A percentile compares a stretch with the other conserved stretches of the same genome.
phyloP scores from a whole-genome alignment of 2,329 filamentous ascomycete species.

The Ophiostoma sp. region DNA sequence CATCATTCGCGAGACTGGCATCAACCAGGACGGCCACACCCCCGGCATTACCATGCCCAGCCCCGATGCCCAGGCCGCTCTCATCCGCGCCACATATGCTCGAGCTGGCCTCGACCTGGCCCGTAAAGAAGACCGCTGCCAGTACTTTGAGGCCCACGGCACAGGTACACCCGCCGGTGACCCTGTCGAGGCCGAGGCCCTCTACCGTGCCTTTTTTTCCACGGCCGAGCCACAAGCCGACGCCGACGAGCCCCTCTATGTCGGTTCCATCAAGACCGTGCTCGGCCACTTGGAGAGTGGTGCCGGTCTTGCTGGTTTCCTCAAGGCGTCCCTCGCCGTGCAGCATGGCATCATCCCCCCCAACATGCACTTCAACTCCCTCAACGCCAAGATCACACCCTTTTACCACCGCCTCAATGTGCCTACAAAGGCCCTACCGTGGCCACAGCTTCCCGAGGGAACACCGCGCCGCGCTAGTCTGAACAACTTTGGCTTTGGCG shows the following conservation, averaged over 20 bases:
- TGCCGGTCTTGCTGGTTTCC: slow-evolving; percentile 44
- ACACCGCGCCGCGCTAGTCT: slow-evolving; percentile 40
- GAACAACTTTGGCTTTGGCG: slow-evolving; percentile 44
- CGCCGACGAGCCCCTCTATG: slow-evolving; percentile 29
- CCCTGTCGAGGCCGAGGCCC: slow-evolving; percentile 40
- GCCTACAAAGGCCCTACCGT: slow-evolving; percentile 32
- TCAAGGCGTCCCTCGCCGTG: slow-evolving; percentile 42
- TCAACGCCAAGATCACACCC: slow-evolving; percentile 39
- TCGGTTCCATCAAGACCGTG: slow-evolving; percentile 42
- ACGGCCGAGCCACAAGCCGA: background rate
- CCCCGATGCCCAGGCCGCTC: slow-evolving; percentile 38
- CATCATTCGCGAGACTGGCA: slow-evolving; percentile 44
- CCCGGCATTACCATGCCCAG: slow-evolving; percentile 53
- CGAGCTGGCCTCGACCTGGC: slow-evolving; percentile 38
- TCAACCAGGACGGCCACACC: slow-evolving; percentile 48
- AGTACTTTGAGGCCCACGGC: slow-evolving; percentile 46
- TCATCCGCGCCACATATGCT: slow-evolving; percentile 43
- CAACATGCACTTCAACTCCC: slow-evolving; percentile 39
- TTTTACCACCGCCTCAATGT: slow-evolving; percentile 35
- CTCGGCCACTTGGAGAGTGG: slow-evolving; percentile 48
- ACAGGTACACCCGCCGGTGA: slow-evolving; percentile 32
- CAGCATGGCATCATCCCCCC: slow-evolving; percentile 38
- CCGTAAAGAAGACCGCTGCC: slow-evolving; percentile 35
- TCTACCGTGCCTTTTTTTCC: slow-evolving; percentile 39
- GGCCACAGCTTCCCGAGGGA: slow-evolving; percentile 35